Evolutionary conservation across 176 grass and related monocot species (phyloP).

Genomic region (Saccharum officinarum): DNA sequence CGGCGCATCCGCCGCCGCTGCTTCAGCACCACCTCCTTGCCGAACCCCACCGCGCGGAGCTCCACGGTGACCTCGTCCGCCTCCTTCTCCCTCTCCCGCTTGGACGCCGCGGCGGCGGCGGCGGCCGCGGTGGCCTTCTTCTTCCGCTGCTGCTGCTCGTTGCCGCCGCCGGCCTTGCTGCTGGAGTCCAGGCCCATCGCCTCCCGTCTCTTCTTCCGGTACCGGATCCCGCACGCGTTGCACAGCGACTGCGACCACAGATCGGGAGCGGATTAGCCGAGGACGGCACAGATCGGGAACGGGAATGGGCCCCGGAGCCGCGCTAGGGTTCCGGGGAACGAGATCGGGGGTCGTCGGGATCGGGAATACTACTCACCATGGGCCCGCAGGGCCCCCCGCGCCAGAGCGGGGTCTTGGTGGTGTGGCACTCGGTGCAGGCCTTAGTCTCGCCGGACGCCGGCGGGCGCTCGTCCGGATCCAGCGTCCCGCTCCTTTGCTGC

Average conservation of each 20-base stretch:
- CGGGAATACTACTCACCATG: slow-evolving; percentile 53
- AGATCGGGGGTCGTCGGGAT: not conserved
- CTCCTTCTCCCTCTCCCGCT: slow-evolving; percentile 7
- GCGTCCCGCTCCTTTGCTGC: slow-evolving; percentile 42
- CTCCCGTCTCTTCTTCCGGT: slow-evolving; percentile 82
- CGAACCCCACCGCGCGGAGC: slow-evolving; percentile 49
- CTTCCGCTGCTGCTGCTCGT: slow-evolving; percentile 20
- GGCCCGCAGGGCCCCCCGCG: slow-evolving; percentile 73
- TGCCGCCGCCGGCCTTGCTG: slow-evolving; percentile 19
- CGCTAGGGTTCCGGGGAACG: not conserved
- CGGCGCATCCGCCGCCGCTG: slow-evolving; percentile 74
- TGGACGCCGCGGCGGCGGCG: not conserved
- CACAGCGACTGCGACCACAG: slow-evolving; percentile 75
- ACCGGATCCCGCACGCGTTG: slow-evolving; percentile 98
- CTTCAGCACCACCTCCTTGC: slow-evolving; percentile 64
- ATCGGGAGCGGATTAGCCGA: slow-evolving; percentile 39
- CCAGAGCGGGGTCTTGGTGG: slow-evolving; percentile 89
- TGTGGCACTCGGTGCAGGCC: slow-evolving; percentile 75
- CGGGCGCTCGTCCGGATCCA: slow-evolving; percentile 48
- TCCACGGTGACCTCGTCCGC: slow-evolving; percentile 44
- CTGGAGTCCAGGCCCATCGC: slow-evolving; percentile 45
- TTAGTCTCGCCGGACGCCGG: slow-evolving; percentile 54
- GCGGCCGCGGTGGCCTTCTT: slow-evolving; percentile 25
- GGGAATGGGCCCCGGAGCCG: not conserved
- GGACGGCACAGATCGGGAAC: slow-evolving; percentile 21